Percentiles rank a stretch among this genome's conserved stretches.
Conservation (phyloP, 192 early-diverging fungal species). For the Backusella westeae region DNA sequence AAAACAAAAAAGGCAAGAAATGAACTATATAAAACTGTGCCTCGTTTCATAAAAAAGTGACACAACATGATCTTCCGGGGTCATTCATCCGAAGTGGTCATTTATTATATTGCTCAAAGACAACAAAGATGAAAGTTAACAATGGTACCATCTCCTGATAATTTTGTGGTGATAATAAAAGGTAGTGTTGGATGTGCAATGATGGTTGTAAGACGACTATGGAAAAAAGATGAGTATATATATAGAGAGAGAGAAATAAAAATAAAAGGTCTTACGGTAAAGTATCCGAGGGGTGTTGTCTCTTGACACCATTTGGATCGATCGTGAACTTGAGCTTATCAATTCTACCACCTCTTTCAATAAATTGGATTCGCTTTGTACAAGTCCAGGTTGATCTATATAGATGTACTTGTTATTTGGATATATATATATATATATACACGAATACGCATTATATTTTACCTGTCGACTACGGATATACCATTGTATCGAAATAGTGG, state of each 20-base stretch:
- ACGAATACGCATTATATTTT: not conserved
- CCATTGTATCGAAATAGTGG: not conserved
- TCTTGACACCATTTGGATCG: not conserved
- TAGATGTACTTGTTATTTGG: not conserved
- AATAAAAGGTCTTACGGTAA: not conserved
- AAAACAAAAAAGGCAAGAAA: not conserved
- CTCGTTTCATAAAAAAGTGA: constrained; percentile 6
- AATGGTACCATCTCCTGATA: not conserved
- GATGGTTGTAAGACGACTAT: not conserved
- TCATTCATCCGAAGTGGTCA: not conserved
- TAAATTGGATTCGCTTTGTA: not conserved
- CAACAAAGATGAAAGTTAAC: not conserved
- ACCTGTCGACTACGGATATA: not conserved
- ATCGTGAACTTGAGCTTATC: constrained; percentile 1
- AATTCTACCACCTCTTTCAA: not conserved
- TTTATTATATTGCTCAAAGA: not conserved
- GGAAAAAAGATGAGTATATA: not conserved
- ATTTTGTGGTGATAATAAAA: not conserved
- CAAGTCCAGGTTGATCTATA: not conserved
- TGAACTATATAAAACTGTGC: not conserved
- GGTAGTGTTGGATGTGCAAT: not conserved
- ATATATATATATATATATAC: not conserved
- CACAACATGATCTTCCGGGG: not conserved
- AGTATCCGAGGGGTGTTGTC: not conserved
- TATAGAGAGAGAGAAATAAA: not conserved